Evolutionary conservation across 2,329 filamentous ascomycete species (phyloP).

Genomic region (Aspergillus ustus): DNA sequence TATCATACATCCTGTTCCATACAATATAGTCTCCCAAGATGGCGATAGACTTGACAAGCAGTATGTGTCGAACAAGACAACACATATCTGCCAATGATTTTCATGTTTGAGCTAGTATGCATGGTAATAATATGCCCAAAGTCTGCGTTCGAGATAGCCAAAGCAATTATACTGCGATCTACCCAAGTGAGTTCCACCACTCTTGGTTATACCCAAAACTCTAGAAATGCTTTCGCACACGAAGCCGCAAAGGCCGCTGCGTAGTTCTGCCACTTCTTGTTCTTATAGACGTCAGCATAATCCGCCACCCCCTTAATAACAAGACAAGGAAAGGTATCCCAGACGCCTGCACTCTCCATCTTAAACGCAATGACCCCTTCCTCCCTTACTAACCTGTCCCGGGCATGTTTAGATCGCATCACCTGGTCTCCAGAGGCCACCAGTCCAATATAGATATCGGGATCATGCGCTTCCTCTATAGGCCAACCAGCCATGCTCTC

Average conservation of each 20-base stretch:
- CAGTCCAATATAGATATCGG: conserved; percentile 7
- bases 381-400: conserved; percentile 1
- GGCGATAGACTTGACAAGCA: too few relatives aligned
- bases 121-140: too few relatives aligned
- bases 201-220: neutral
- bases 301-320: conserved; percentile 19
- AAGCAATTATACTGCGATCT: too few relatives aligned
- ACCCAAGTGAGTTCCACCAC: too few relatives aligned
- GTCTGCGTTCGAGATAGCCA: too few relatives aligned
- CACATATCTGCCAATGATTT: too few relatives aligned
- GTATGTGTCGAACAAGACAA: too few relatives aligned
- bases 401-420: conserved; percentile 16
- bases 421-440: conserved; percentile 19
- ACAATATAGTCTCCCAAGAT: too few relatives aligned
- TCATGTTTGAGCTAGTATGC: too few relatives aligned
- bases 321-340: neutral
- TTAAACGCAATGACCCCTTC: conserved; percentile 22
- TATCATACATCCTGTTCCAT: too few relatives aligned
- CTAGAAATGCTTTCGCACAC: neutral
- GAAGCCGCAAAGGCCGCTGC: conserved; percentile 12
- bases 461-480: too few relatives aligned
- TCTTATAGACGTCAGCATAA: conserved; percentile 26
- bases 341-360: neutral
- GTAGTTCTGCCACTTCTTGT: conserved; percentile 23
- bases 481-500: too few relatives aligned